Evolutionary conservation across 164 flowering plant species (phyloP).

Genomic region (Taxillus chinensis): DNA sequence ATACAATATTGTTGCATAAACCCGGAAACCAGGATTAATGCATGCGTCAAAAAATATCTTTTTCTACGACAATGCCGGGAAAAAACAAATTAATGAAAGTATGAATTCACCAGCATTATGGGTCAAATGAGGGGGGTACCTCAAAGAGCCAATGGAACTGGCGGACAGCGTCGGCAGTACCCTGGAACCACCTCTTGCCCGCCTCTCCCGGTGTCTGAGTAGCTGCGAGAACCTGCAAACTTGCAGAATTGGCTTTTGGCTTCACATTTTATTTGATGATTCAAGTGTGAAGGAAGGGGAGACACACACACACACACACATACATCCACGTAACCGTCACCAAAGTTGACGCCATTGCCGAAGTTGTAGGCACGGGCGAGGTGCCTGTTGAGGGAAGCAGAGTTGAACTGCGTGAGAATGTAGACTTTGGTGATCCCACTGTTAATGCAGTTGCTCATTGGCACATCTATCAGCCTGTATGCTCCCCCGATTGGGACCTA

Average conservation of each 20-base stretch:
- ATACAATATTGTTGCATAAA: too few relatives aligned
- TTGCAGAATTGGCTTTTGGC: background rate
- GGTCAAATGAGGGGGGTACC: conserved; percentile 24
- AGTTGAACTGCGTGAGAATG: conserved; percentile 93
- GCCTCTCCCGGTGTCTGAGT: conserved; percentile 90
- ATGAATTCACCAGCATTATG: too few relatives aligned
- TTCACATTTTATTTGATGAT: too few relatives aligned
- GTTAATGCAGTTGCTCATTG: conserved; percentile 99
- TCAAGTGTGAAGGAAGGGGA: background rate
- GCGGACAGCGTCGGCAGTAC: conserved; percentile 96
- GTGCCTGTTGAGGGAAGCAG: conserved; percentile 91
- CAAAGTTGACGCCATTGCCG: conserved; percentile 63
- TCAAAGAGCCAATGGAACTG: conserved; percentile 97
- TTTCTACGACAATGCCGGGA: too few relatives aligned
- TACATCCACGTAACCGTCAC: conserved; percentile 94
- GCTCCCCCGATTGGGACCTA: conserved; percentile 97
- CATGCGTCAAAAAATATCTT: too few relatives aligned
- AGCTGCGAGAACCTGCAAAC: conserved; percentile 71
- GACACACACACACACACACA: background rate
- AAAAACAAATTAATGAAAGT: too few relatives aligned
- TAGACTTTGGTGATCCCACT: conserved; percentile 91
- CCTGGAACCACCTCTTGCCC: conserved; percentile 86
- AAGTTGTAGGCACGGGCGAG: conserved; percentile 72
- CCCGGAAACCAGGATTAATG: too few relatives aligned
- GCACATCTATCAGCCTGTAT: conserved; percentile 90